phyloP scores from a whole-genome alignment of 2,329 filamentous ascomycete species.

The Alternaria ethzedia region DNA sequence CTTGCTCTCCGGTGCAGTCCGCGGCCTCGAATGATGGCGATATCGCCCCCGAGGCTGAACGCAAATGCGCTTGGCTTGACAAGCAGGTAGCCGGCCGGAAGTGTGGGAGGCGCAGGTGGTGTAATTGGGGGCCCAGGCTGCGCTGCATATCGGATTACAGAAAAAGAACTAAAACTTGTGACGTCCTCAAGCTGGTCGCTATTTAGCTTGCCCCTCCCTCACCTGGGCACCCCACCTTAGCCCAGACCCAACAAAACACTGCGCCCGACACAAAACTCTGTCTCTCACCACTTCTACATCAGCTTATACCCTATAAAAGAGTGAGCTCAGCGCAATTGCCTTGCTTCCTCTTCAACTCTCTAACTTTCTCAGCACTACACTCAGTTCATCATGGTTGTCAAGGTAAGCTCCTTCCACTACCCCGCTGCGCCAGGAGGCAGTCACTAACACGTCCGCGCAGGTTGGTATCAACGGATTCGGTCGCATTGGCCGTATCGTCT shows the following conservation, averaged over 20 bases:
- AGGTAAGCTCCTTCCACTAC: conserved; percentile 44
- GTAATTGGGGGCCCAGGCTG: conserved; percentile 39
- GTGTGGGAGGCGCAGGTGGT: conserved; percentile 34
- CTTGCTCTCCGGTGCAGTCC: conserved; percentile 32
- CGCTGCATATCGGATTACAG: conserved; percentile 40
- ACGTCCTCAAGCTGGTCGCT: conserved; percentile 29
- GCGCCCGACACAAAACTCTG: conserved; percentile 29
- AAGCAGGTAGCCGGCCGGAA: conserved; percentile 39
- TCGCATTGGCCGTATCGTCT: conserved; percentile 98
- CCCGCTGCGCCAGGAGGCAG: conserved; percentile 24
- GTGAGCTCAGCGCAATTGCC: conserved; percentile 19
- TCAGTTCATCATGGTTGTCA: conserved; percentile 54
- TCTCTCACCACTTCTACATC: conserved; percentile 24
- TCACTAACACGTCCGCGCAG: conserved; percentile 53
- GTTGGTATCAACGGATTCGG: conserved; percentile 99
- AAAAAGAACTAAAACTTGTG: conserved; percentile 37
- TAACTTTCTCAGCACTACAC: conserved; percentile 30
- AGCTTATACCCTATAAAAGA: conserved; percentile 28
- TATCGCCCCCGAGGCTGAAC: conserved; percentile 32
- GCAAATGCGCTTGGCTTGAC: conserved; percentile 22
- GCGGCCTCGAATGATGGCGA: conserved; percentile 23
- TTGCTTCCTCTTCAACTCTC: conserved; percentile 13
- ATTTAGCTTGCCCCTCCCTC: conserved; percentile 36
- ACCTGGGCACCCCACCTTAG: conserved; percentile 29
- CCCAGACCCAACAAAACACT: conserved; percentile 39